These are phyloP conservation scores for Cardamine resedifolia DNA, from an alignment of 345 rosid genomes.

Conservation along the genomic window DNA sequence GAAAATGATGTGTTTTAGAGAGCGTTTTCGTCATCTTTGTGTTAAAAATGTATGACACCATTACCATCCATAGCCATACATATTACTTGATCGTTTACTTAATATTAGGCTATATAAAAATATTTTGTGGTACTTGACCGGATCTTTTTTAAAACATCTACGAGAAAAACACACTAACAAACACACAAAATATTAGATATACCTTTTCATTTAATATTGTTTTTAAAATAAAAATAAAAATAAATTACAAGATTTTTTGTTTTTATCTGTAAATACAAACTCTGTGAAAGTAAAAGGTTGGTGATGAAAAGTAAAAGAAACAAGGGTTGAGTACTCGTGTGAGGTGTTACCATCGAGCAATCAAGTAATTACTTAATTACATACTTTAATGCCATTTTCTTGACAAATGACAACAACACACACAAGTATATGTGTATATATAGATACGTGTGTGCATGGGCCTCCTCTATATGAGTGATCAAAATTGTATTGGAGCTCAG, in stretches of 20 bases:
- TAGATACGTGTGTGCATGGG: conserved; percentile 37
- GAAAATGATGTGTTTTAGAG: too few species aligned
- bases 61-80: too few species aligned
- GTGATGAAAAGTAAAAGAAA: conserved; percentile 33
- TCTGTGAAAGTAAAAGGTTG: conserved; percentile 20
- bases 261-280: conserved; percentile 28
- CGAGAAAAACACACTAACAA: too few species aligned
- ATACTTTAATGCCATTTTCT: conserved; percentile 6
- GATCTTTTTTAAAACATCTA: too few species aligned
- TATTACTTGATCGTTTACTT: neutral
- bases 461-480: conserved; percentile 29
- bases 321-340: conserved; percentile 33
- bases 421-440: conserved; percentile 6
- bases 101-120: too few species aligned
- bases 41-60: too few species aligned
- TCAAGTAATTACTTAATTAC: conserved; percentile 29
- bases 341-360: conserved; percentile 38
- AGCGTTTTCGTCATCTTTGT: too few species aligned
- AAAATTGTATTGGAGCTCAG: neutral
- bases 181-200: neutral
- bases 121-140: too few species aligned
- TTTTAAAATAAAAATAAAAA: neutral
- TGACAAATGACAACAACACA: conserved; percentile 14
- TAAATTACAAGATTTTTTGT: conserved; percentile 6
- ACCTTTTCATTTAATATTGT: neutral